Evolutionary conservation across 352 stramenopile species (phyloP).

Genomic region (Phytophthora crassamura): DNA sequence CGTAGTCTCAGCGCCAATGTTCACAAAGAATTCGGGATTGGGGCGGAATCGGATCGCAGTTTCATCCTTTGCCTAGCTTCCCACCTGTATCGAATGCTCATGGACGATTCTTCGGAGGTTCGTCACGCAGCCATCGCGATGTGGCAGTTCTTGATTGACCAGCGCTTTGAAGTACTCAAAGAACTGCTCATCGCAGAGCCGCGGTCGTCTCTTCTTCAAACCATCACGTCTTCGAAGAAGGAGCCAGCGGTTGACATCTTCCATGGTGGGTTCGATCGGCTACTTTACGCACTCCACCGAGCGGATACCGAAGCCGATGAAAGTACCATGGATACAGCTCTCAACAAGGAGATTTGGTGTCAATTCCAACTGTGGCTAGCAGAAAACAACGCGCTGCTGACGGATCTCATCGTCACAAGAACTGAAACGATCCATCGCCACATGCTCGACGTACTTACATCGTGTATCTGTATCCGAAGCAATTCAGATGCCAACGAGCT

Average conservation of each 20-base stretch:
- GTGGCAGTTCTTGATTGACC: conserved; percentile 82
- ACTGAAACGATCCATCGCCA: conserved; percentile 70
- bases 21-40: conserved; percentile 76
- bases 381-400: conserved; percentile 63
- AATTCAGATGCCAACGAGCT: conserved; percentile 30
- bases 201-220: conserved; percentile 67
- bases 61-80: conserved; percentile 72
- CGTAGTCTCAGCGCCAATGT: conserved; percentile 49
- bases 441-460: conserved; percentile 60
- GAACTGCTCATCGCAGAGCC: conserved; percentile 81
- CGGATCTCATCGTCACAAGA: conserved; percentile 70
- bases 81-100: conserved; percentile 67
- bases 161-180: conserved; percentile 73
- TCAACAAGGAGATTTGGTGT: conserved; percentile 69
- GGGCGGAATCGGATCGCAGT: conserved; percentile 70
- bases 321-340: not conserved
- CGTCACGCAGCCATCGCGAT: conserved; percentile 56
- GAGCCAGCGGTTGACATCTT: conserved; percentile 74
- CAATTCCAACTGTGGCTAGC: conserved; percentile 86
- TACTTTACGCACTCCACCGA: conserved; percentile 47
- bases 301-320: conserved; percentile 1
- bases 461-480: conserved; percentile 50
- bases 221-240: conserved; percentile 78
- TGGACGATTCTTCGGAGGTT: conserved; percentile 59
- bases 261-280: conserved; percentile 72